Evolutionary conservation across 768 basidiomycete species (phyloP), one percentile per base, ranked within the genome.

Genomic region (Mycena albidolilacea): DNA sequence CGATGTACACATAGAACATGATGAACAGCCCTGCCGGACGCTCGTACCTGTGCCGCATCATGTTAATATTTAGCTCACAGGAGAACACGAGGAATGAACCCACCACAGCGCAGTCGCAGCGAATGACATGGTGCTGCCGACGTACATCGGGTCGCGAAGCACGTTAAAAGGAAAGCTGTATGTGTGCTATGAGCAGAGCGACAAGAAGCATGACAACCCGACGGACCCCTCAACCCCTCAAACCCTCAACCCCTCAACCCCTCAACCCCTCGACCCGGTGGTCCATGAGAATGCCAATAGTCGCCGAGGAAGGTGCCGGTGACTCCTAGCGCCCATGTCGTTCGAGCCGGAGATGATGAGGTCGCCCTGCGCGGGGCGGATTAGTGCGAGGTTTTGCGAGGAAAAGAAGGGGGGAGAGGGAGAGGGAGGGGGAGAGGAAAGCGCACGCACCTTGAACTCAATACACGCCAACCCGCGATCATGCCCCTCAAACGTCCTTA

Each of bases 91-190:
- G 63, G 64, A 30, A 30, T 15, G 12, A 7, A 80, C 92, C 77
- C 71, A 96, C 96, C 96, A 97, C 43, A 99, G 86, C 0, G 97
- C 93, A 1, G 90, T 91, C 23, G 92, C 97, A 46, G 90, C 83
- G 84, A 98, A 98, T 80, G 92, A 95, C 85, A 99, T 84, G 7
- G 96, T 97, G 79, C 93, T 96, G 9, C 97, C 97, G 58, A 96
- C 94, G 79, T 99, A 99, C 97, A 99, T 99, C 0, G 97, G 97
- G 81, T 98, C 93, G 21, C 90, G 87, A 50, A 97, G 87, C 59
- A 98, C 88, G 80, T 97, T 97, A 87, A 98, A 99, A 0, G 97
- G 97, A 86, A 99, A 99, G 23, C 88, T 89, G 70, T 58, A 39
- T 38, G 55, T 21, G 72, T 41, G 17, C 19, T 62, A 48, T 21